Evolutionary conservation across 2,329 filamentous ascomycete genomes (phyloP), one percentile per base, ranked within the genome.

Genomic region (Aspergillus puulaauensis): DNA sequence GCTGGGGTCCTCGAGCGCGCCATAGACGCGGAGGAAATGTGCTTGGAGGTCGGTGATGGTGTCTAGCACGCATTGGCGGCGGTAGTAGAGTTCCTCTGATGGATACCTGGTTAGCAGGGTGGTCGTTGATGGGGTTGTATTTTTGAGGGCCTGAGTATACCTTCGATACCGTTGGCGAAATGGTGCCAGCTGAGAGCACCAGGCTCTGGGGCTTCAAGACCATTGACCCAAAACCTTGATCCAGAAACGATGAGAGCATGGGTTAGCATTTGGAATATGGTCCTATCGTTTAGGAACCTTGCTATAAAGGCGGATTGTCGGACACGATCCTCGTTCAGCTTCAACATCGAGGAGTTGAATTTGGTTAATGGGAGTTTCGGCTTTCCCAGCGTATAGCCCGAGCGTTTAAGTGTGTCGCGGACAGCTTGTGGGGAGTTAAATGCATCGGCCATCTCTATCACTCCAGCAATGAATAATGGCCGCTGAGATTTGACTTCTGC

Each of bases 41-140:
- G 71, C 72, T 59, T 79, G 77, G 15, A 78, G 61, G 43, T 77
- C 75, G 33, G 70, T 73, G 23, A 79, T 73, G 5, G 76, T 78
- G 53, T 77, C 72, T 17, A 79, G 56, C 40, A 78, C 68, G 51
- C 66, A 74, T 59, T 77, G 70, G 15, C 76, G 73, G 47, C 77
- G 68, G 60, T 70, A 72, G 39, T 73, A 73, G n/a, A 79, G 61
- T 65, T 79, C 77, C 60, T 78, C 77, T 78, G 41, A 3, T 8
- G 9, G 19, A 15, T n/a, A 4, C 9, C 27, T 31, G 12, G 9
- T 67, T 57, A 62, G 56, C 50, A 50, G 24, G 19, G 7, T 45
- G 15, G 9, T 4, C 4, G 23, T 35, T 27, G 6, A 24, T 12
- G 33, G 9, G 14, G 24, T 54, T 52, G 31, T 8, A 9, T 14